phyloP scores from a whole-genome alignment of 1,284 basidiomycete species.

The Papiliotrema nemorosa region DNA sequence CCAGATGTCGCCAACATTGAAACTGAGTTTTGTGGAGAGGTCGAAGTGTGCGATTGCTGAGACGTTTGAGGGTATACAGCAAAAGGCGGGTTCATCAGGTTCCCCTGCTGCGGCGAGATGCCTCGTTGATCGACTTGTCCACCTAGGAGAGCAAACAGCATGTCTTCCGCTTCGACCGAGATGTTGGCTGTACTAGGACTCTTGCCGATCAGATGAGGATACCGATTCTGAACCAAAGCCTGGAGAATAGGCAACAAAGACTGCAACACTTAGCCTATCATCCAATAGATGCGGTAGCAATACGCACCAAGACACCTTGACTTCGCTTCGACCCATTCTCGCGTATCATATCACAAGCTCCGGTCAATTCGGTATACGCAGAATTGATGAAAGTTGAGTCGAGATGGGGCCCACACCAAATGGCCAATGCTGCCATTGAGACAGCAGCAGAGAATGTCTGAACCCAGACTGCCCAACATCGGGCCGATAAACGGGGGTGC shows the following conservation, averaged over 20 bases:
- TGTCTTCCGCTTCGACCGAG: slow-evolving; percentile 35
- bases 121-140: slow-evolving; percentile 30
- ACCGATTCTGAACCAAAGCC: slow-evolving; percentile 29
- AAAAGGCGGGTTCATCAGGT: slow-evolving; percentile 2
- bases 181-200: slow-evolving; percentile 12
- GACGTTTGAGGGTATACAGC: not conserved
- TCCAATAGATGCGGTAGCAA: no score
- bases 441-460: slow-evolving; percentile 43
- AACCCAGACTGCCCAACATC: slow-evolving; percentile 40
- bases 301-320: slow-evolving; percentile 28
- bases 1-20: not conserved
- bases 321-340: slow-evolving; percentile 30
- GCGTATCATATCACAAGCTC: slow-evolving; percentile 32
- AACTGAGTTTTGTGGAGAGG: not conserved
- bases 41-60: not conserved
- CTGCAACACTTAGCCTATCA: slow-evolving; percentile 11
- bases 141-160: slow-evolving; percentile 42
- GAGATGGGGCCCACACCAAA: slow-evolving; percentile 39
- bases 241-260: slow-evolving; percentile 36
- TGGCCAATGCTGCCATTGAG: slow-evolving; percentile 38
- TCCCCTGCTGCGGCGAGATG: not conserved
- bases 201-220: slow-evolving; percentile 33
- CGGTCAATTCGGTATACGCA: slow-evolving; percentile 33
- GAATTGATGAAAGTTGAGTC: slow-evolving; percentile 27
- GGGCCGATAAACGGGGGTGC: slow-evolving; percentile 34